phyloP scores from a whole-genome alignment of 805 yeast species.

The Candida andamanensis region DNA sequence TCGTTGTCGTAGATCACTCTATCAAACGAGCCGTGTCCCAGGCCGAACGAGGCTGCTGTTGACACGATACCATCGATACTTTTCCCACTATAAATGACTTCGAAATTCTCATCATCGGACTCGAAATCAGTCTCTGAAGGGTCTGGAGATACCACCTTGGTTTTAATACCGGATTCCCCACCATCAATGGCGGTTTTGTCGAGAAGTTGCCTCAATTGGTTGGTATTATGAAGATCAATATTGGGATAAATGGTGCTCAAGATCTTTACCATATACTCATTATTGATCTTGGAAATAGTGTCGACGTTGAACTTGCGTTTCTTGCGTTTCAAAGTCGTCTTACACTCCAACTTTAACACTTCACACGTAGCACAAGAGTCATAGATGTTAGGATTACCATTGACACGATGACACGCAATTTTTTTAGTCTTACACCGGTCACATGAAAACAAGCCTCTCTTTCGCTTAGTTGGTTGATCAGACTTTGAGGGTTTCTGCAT shows the following conservation, averaged over 20 bases:
- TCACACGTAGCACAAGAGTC: constrained; percentile 7
- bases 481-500: too few relatives aligned
- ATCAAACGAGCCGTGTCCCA: constrained; percentile 5
- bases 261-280: constrained; percentile 5
- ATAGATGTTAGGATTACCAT: constrained; percentile 2
- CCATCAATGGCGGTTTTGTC: not conserved
- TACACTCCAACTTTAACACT: constrained; percentile 4
- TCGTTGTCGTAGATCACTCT: constrained; percentile 9
- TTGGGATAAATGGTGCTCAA: constrained; percentile 3
- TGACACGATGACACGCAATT: constrained; percentile 5
- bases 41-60: constrained; percentile 1
- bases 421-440: constrained; percentile 9
- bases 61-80: constrained; percentile 4
- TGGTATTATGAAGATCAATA: constrained; percentile 4
- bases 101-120: constrained; percentile 1
- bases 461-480: constrained; percentile 3
- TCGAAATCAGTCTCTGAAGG: not conserved
- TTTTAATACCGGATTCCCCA: not conserved
- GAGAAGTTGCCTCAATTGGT: constrained; percentile 1
- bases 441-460: constrained; percentile 7
- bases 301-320: constrained; percentile 3
- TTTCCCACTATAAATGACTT: constrained; percentile 8
- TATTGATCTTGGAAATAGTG: constrained; percentile 1
- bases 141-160: not conserved
- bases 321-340: constrained; percentile 7